phyloP scores from a whole-genome alignment of 1,284 basidiomycete species.

The Hemileccinum hortonii region DNA sequence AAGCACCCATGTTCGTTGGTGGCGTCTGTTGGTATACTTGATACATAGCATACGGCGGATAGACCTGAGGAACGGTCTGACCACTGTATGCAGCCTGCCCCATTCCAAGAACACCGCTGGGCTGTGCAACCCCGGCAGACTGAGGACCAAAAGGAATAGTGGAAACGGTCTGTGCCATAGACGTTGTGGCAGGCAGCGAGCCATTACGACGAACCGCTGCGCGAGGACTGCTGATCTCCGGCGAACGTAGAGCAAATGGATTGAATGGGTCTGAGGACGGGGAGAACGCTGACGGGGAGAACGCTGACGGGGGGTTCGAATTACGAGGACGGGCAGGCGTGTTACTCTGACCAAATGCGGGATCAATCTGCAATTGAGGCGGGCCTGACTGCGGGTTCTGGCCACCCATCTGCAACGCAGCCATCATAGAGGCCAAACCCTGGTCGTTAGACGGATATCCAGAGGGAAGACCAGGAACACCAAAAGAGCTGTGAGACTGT shows the following conservation, averaged over 20 bases:
- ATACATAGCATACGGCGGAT: conserved; percentile 75
- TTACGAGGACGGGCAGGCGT: conserved; percentile 43
- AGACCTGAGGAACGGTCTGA: conserved; percentile 65
- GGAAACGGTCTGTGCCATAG: conserved; percentile 42
- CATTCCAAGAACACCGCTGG: conserved; percentile 60
- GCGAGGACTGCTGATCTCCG: conserved; percentile 56
- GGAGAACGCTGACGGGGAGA: conserved; percentile 55
- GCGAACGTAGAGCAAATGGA: conserved; percentile 65
- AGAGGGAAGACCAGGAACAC: conserved; percentile 69
- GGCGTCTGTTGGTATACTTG: conserved; percentile 74
- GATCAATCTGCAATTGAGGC: conserved; percentile 69
- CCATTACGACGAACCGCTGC: conserved; percentile 52
- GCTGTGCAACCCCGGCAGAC: conserved; percentile 56
- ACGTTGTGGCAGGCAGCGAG: conserved; percentile 26
- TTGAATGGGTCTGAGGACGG: conserved; percentile 72
- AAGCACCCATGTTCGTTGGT: conserved; percentile 69
- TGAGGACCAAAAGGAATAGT: conserved; percentile 57
- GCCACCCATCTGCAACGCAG: conserved; percentile 81
- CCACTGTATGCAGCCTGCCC: conserved; percentile 62
- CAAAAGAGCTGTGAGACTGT: conserved; percentile 54
- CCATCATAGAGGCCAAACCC: conserved; percentile 84
- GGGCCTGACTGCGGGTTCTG: conserved; percentile 80
- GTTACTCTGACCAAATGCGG: conserved; percentile 47
- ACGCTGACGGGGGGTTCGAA: conserved; percentile 52
- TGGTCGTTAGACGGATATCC: conserved; percentile 80